phyloP scores from a whole-genome alignment of 257 asterid genomes.

The Henckelia pumila region DNA sequence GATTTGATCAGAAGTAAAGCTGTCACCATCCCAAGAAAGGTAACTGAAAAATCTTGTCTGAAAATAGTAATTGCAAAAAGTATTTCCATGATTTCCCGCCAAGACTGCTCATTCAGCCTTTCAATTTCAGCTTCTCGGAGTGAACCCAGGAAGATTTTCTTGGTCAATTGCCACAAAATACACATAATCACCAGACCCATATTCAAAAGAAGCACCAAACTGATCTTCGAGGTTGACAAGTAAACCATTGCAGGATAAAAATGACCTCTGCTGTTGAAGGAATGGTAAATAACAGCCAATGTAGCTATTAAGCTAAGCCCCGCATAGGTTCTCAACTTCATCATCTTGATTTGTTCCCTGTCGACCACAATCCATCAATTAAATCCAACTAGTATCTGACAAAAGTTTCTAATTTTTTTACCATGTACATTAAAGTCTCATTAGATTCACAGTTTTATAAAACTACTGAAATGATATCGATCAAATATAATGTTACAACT shows the following conservation, averaged over 20 bases:
- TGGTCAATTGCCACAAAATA: constrained; percentile 84
- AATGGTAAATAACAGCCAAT: constrained; percentile 71
- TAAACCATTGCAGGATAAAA: constrained; percentile 95
- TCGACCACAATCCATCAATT: constrained; percentile 28
- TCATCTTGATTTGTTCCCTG: constrained; percentile 55
- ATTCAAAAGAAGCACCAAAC: constrained; percentile 80
- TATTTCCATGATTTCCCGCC: constrained; percentile 98
- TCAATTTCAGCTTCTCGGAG: constrained; percentile 99
- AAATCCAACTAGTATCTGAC: constrained; percentile 11
- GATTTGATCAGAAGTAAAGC: constrained; percentile 85
- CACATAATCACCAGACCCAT: constrained; percentile 90
- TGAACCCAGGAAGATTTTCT: constrained; percentile 84
- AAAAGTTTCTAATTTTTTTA: constrained; percentile 3
- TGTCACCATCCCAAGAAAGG: constrained; percentile 82
- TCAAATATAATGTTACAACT: background rate
- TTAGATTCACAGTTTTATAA: background rate
- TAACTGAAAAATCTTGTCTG: constrained; percentile 86
- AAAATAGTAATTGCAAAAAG: constrained; percentile 92
- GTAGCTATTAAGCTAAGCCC: constrained; percentile 70
- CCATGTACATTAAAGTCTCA: background rate
- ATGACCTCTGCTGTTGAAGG: constrained; percentile 80
- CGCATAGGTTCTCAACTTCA: constrained; percentile 84
- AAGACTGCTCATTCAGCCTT: constrained; percentile 93
- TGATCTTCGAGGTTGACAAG: constrained; percentile 87
- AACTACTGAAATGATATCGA: too few species aligned